A percentile compares a stretch with the other conserved stretches of the same genome.
Evolutionary conservation across 2,329 filamentous ascomycete species (phyloP).

Genomic region (Cladosporium oxysporum): DNA sequence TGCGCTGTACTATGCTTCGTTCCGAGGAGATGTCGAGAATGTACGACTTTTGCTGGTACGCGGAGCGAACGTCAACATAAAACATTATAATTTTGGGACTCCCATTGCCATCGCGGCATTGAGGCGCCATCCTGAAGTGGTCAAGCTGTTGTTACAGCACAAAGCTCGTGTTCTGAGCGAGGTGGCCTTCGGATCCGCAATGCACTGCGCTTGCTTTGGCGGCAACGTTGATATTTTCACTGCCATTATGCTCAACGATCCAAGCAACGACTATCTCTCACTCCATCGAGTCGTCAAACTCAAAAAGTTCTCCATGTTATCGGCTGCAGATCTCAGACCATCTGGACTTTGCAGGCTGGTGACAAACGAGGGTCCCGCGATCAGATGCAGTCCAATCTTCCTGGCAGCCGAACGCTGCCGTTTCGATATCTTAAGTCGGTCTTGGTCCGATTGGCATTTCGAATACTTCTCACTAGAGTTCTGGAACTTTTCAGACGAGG

Average conservation of each 20-base stretch:
- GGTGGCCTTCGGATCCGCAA: background rate
- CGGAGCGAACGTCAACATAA: background rate
- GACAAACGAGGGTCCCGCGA: no score
- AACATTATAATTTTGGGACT: no score
- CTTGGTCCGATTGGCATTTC: no score
- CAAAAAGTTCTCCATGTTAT: no score
- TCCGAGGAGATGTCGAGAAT: background rate
- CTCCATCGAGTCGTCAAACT: no score
- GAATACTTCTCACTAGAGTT: no score
- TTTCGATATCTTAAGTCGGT: background rate
- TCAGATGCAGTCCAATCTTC: background rate
- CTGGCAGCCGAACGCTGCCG: background rate
- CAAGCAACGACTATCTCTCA: no score
- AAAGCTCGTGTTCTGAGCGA: background rate
- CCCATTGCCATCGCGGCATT: background rate
- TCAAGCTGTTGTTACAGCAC: background rate
- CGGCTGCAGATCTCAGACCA: no score
- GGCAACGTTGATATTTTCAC: background rate
- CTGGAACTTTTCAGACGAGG: no score
- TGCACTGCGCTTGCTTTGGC: background rate
- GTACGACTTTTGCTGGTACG: background rate
- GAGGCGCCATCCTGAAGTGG: background rate
- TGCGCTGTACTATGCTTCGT: background rate
- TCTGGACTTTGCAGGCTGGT: no score
- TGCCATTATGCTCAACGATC: no score